Percentiles rank a stretch among this genome's conserved stretches.
phyloP scores from a whole-genome alignment of 148 eudicot genomes.

The Cornus kousa region DNA sequence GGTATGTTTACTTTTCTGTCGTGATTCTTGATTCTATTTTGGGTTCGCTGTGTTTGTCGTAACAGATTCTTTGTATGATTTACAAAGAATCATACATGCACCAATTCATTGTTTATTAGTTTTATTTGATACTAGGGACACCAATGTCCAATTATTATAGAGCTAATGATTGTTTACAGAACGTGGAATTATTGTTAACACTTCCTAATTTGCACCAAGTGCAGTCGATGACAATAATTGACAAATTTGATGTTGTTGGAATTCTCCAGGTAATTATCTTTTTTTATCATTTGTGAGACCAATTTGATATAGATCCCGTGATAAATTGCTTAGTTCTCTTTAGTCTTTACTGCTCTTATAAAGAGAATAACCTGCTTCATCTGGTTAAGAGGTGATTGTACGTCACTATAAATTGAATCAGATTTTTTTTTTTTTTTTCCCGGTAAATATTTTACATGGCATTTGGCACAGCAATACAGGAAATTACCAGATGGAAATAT shows the following conservation, averaged over 20 bases:
- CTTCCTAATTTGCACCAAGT: conserved; percentile 68
- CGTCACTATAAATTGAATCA: background rate
- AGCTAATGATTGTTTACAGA: conserved; percentile 37
- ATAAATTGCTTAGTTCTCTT: background rate
- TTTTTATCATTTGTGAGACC: background rate
- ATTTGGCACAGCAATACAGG: no score
- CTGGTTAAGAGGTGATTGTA: background rate
- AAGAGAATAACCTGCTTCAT: background rate
- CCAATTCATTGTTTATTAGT: background rate
- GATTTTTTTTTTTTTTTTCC: background rate
- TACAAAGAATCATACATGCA: no score
- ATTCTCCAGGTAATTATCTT: conserved; percentile 67
- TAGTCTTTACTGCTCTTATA: background rate
- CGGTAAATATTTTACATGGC: no score
- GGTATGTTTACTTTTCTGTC: no score
- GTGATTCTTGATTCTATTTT: no score
- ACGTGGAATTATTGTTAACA: conserved; percentile 57
- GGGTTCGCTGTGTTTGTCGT: no score
- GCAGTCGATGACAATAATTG: conserved; percentile 57
- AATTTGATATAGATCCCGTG: background rate
- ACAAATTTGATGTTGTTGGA: conserved; percentile 95
- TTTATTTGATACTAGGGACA: background rate
- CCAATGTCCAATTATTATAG: background rate
- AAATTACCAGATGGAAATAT: no score
- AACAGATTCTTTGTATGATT: no score